Evolutionary conservation across 1,284 basidiomycete species (phyloP).

Genomic region (Meira nashicola): DNA sequence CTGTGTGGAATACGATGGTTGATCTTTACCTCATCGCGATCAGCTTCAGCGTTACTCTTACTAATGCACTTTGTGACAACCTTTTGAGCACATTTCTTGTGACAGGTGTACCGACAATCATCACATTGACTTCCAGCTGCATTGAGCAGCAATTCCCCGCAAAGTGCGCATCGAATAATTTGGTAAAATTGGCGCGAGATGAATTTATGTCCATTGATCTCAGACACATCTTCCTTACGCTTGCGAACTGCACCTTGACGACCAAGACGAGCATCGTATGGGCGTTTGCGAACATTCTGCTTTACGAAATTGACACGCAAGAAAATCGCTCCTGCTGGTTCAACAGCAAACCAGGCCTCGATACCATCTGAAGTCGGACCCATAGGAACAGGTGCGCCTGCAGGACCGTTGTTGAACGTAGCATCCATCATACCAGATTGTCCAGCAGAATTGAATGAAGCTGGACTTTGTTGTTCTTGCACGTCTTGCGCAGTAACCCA

Average conservation of each 20-base stretch:
- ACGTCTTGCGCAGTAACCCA: slow-evolving; percentile 50
- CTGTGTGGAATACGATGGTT: slow-evolving; percentile 99
- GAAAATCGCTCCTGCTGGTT: slow-evolving; percentile 86
- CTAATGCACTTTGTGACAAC: slow-evolving; percentile 99
- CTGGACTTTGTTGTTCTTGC: slow-evolving; percentile 18
- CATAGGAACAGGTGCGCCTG: slow-evolving; percentile 33
- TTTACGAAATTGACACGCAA: slow-evolving; percentile 48
- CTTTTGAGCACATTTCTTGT: slow-evolving; percentile 96
- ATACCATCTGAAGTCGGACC: slow-evolving; percentile 65
- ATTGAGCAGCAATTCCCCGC: slow-evolving; percentile 94
- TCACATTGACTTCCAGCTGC: slow-evolving; percentile 98
- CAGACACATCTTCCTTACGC: slow-evolving; percentile 95
- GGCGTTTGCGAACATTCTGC: slow-evolving; percentile 73
- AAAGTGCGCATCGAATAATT: slow-evolving; percentile 90
- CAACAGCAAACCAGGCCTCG: slow-evolving; percentile 94
- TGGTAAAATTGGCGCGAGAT: slow-evolving; percentile 97
- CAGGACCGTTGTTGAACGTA: slow-evolving; percentile 31
- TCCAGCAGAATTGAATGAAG: background rate
- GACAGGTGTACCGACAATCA: slow-evolving; percentile 96
- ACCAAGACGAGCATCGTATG: slow-evolving; percentile 79
- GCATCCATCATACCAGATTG: slow-evolving; percentile 20
- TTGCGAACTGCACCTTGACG: slow-evolving; percentile 97
- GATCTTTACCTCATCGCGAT: slow-evolving; percentile 96
- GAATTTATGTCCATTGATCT: slow-evolving; percentile 99
- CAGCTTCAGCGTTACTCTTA: slow-evolving; percentile 81